Evolutionary conservation across 2,329 filamentous ascomycete species (phyloP).

Genomic region (Mycosphaerelloides madeirae): DNA sequence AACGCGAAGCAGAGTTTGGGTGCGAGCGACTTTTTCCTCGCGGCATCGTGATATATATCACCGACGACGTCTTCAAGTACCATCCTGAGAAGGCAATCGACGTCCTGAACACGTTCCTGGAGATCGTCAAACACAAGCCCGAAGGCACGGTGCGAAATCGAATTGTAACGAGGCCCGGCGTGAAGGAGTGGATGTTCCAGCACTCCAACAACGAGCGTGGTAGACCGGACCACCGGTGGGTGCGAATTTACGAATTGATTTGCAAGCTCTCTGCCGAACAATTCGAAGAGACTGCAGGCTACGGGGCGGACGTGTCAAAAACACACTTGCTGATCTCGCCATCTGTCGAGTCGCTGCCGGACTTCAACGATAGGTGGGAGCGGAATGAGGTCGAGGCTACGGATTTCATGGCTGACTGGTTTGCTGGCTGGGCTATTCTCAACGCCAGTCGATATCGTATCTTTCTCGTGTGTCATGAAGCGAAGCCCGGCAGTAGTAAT

Average conservation of each 20-base stretch:
- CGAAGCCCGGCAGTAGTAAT: background rate
- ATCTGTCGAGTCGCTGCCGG: slow-evolving; percentile 20
- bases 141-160: slow-evolving; percentile 20
- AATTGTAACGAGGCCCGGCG: slow-evolving; percentile 26
- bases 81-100: slow-evolving; percentile 34
- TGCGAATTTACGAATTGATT: slow-evolving; percentile 21
- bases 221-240: slow-evolving; percentile 11
- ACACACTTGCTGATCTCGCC: slow-evolving; percentile 22
- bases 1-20: slow-evolving; percentile 15
- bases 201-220: slow-evolving; percentile 12
- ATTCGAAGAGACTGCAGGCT: slow-evolving; percentile 15
- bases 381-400: slow-evolving; percentile 23
- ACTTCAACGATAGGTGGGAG: slow-evolving; percentile 23
- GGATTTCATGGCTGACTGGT: slow-evolving; percentile 31
- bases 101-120: slow-evolving; percentile 35
- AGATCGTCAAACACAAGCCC: slow-evolving; percentile 27
- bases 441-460: slow-evolving; percentile 24
- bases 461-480: slow-evolving; percentile 29
- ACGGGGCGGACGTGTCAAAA: slow-evolving; percentile 9
- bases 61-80: slow-evolving; percentile 40
- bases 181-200: slow-evolving; percentile 25
- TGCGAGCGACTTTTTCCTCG: slow-evolving; percentile 34
- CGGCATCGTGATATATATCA: slow-evolving; percentile 40
- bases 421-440: slow-evolving; percentile 26
- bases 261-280: slow-evolving; percentile 26